A percentile compares a stretch with the other conserved stretches of the same genome.
Conservation (phyloP, 2,329 filamentous ascomycete species). For the Tolypocladium ophioglossoides region DNA sequence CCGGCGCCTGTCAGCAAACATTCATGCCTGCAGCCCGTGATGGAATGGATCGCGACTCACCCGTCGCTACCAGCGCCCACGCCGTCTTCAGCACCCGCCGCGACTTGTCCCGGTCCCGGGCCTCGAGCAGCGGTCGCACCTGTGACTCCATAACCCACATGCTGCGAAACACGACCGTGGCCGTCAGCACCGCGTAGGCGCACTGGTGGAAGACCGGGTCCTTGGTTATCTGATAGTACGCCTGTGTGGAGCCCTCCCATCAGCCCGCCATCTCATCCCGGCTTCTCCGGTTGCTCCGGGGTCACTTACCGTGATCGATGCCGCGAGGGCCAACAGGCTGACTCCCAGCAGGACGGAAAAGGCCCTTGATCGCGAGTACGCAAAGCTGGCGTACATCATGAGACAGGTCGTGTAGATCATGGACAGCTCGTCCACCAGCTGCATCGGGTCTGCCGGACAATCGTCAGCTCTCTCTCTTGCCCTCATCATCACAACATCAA, state of each 20-base stretch:
- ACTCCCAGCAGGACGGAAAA: constrained; percentile 45
- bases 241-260: constrained; percentile 13
- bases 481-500: not conserved
- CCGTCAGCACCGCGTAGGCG: constrained; percentile 64
- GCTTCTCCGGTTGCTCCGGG: not conserved
- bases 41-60: constrained; percentile 12
- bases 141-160: constrained; percentile 61
- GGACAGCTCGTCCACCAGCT: constrained; percentile 48
- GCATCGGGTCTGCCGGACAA: constrained; percentile 39
- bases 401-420: constrained; percentile 51
- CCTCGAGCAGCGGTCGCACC: constrained; percentile 34
- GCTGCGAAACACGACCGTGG: constrained; percentile 57
- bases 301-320: constrained; percentile 60
- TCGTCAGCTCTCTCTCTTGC: not conserved
- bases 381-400: constrained; percentile 58
- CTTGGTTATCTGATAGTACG: constrained; percentile 66
- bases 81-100: constrained; percentile 43
- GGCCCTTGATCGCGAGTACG: constrained; percentile 47
- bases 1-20: not conserved
- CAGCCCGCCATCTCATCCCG: not conserved
- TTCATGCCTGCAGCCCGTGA: not conserved
- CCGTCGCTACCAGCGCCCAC: constrained; percentile 62
- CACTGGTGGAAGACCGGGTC: constrained; percentile 77
- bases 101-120: constrained; percentile 39
- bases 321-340: constrained; percentile 42